Base-by-base conservation (phyloP, 768 basidiomycete species). In the Kwoniella heveanensis region DNA sequence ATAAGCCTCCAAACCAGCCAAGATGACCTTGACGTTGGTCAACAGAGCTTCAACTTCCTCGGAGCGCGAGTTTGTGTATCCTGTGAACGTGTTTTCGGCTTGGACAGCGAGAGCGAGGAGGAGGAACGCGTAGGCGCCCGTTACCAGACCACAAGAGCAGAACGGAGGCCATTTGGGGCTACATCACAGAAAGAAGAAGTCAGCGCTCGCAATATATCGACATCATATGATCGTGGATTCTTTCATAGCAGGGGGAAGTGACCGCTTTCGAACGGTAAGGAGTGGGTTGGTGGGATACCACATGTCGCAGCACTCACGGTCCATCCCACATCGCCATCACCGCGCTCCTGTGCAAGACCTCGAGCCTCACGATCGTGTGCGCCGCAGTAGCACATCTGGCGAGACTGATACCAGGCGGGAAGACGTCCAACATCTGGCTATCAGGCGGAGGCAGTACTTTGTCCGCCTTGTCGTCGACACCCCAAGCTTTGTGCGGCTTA, bases 81-180 rank as follows among this genome's bases (percentile, higher is more conserved):
- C 65, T 10, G 54, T 60, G 57, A 66, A 64, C 12, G 57, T 58
- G n/a, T 63, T 71, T 36, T 73, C 72, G 0, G 77, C 75, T 59
- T 79, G 78, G 10, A 78, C 75, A 5, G 78, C 78, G 21, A 79
- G 57, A 25, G 75, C 77, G 9, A 79, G 54, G 3, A 79, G 66
- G 19, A 79, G 48, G 67, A 79, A 79, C 1, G 78, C 71, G 62
- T 79, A 79, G 9, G 78, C 77, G 2, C 74, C 78, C 17, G 75
- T 69, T 32, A 79, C 73, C 7, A 79, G 63, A 37, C 77, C 78
- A 53, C 78, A 79, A 4, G 77, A 71, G 64, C 78, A 79, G 70
- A 78, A 78, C 5, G 78, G 78, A 25, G 77, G 50, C 77, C 77
- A 78, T 67, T 76, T 77, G 44, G 78, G 78, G 54, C 74, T 76